Conservation (phyloP, 306 rosid genomes). For the Datisca glomerata region DNA sequence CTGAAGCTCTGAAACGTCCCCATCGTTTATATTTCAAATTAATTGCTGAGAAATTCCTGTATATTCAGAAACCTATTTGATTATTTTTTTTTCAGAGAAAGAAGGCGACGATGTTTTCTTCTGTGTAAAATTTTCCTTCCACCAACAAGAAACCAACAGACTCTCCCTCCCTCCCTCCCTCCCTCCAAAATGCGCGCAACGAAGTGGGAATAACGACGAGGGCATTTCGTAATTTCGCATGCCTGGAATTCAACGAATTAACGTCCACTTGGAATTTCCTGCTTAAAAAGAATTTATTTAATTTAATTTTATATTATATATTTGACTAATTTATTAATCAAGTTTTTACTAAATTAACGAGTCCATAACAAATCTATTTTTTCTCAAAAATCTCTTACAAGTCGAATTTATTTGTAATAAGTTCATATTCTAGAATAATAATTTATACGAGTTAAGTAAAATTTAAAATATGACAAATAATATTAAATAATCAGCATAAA, state of each 20-base stretch:
- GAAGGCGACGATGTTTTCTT: neutral
- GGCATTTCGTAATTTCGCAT: neutral
- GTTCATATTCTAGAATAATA: no score
- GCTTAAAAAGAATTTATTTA: no score
- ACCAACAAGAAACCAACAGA: neutral
- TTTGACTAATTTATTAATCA: no score
- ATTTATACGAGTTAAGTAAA: no score
- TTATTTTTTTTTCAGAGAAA: neutral
- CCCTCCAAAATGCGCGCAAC: neutral
- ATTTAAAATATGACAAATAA: no score
- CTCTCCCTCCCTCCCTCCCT: neutral
- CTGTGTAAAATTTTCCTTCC: neutral
- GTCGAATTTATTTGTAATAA: no score
- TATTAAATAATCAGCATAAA: no score
- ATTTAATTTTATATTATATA: no score
- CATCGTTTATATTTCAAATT: slow-evolving; percentile 21
- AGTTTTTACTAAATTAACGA: no score
- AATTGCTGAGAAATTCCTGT: neutral
- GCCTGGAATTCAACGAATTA: neutral
- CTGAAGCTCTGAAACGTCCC: slow-evolving; percentile 67
- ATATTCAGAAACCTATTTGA: neutral
- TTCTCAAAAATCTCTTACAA: no score
- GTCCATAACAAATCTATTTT: no score
- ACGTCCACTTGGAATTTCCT: no score
- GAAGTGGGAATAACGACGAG: slow-evolving; percentile 1